Percentiles rank a stretch among this genome's conserved stretches.
Conservation (phyloP, 2,329 filamentous ascomycete genomes). For the Stemphylium vesicarium region DNA sequence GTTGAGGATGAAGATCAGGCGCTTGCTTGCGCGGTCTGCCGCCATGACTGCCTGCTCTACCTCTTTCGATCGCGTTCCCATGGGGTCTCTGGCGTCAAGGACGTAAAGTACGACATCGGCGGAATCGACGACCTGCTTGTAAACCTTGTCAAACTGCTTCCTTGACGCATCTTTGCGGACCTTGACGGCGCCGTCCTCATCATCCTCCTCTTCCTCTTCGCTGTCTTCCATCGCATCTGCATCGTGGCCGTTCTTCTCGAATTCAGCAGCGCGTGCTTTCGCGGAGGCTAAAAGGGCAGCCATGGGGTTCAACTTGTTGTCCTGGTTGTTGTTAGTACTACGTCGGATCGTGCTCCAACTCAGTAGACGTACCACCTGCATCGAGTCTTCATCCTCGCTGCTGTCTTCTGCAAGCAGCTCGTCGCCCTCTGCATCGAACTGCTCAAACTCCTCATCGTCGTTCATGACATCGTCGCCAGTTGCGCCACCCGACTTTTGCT, state of each 20-base stretch:
- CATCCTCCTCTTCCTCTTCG: conserved; percentile 57
- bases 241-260: conserved; percentile 68
- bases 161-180: conserved; percentile 69
- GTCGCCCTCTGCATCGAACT: conserved; percentile 60
- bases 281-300: conserved; percentile 88
- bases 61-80: conserved; percentile 87
- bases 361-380: conserved; percentile 56
- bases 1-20: conserved; percentile 90
- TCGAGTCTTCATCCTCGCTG: conserved; percentile 63
- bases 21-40: conserved; percentile 81
- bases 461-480: conserved; percentile 45
- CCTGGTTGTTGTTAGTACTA: conserved; percentile 42
- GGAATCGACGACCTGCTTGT: conserved; percentile 88
- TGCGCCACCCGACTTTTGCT: conserved; percentile 49
- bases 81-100: conserved; percentile 87
- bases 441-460: conserved; percentile 46
- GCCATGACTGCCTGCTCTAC: conserved; percentile 92
- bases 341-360: neutral
- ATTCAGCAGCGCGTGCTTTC: conserved; percentile 75
- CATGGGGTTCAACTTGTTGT: conserved; percentile 83
- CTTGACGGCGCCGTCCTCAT: conserved; percentile 38
- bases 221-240: conserved; percentile 65
- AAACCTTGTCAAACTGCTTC: conserved; percentile 92
- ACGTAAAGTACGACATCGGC: conserved; percentile 93
- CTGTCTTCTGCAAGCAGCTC: conserved; percentile 55